phyloP scores from a whole-genome alignment of 768 basidiomycete species.

The Lactifluus pinguis region DNA sequence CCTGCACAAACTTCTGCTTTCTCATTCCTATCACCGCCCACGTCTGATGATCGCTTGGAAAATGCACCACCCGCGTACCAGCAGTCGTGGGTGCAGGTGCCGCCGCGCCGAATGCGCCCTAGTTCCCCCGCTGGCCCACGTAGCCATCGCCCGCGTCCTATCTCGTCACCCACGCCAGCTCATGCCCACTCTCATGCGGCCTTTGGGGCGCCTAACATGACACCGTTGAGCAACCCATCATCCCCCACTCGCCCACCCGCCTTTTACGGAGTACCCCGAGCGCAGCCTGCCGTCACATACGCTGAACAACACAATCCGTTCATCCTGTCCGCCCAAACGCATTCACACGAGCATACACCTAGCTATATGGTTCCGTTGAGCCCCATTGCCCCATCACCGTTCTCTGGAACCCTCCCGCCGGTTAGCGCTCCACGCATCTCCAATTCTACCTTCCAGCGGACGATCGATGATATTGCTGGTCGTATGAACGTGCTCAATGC shows the following conservation, averaged over 20 bases:
- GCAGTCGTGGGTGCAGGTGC: slow-evolving; percentile 8
- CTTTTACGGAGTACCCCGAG: slow-evolving; percentile 8
- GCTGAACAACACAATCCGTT: slow-evolving; percentile 2
- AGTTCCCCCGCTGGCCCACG: slow-evolving; percentile 19
- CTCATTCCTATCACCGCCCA: slow-evolving; percentile 10
- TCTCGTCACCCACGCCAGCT: slow-evolving; percentile 17
- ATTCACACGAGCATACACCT: slow-evolving; percentile 3
- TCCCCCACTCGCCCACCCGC: not conserved
- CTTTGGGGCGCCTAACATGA: slow-evolving; percentile 1
- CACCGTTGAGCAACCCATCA: slow-evolving; percentile 1
- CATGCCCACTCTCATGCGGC: slow-evolving; percentile 1
- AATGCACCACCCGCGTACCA: slow-evolving; percentile 16
- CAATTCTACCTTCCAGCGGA: slow-evolving; percentile 33
- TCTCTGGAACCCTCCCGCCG: slow-evolving; percentile 28
- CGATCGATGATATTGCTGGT: slow-evolving; percentile 38
- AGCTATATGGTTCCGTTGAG: slow-evolving; percentile 6
- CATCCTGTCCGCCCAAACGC: not conserved
- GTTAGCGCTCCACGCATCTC: slow-evolving; percentile 35
- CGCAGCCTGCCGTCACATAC: not conserved
- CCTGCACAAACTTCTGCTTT: not conserved
- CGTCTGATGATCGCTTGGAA: slow-evolving; percentile 9
- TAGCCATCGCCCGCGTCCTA: slow-evolving; percentile 16
- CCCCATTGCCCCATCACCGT: slow-evolving; percentile 12
- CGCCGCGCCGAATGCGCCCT: slow-evolving; percentile 15
- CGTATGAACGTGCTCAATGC: slow-evolving; percentile 35